Evolutionary conservation across 495 filamentous ascomycete species (phyloP).

Genomic region (Trichocladium uniseriatum): DNA sequence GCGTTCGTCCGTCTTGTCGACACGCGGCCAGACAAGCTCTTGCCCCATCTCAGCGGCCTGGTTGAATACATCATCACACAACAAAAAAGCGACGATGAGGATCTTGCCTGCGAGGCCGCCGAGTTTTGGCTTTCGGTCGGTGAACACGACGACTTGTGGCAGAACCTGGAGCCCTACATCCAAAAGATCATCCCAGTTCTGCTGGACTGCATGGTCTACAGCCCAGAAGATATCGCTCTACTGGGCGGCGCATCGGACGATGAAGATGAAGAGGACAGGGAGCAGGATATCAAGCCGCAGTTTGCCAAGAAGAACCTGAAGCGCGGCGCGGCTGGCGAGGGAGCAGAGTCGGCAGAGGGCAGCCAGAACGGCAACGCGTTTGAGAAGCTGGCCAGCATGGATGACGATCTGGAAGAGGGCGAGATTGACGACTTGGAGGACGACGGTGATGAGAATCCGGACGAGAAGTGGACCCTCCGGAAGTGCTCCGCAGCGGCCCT

Average conservation of each 20-base stretch:
- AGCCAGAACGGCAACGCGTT: slow-evolving; percentile 41
- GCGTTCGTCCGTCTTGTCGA: slow-evolving; percentile 90
- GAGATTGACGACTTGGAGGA: slow-evolving; percentile 75
- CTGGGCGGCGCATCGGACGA: slow-evolving; percentile 78
- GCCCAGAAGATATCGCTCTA: slow-evolving; percentile 81
- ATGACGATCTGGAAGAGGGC: slow-evolving; percentile 79
- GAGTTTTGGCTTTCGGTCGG: slow-evolving; percentile 96
- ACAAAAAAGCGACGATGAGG: slow-evolving; percentile 81
- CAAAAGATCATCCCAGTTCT: slow-evolving; percentile 82
- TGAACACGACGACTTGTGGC: slow-evolving; percentile 70
- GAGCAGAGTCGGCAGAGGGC: slow-evolving; percentile 37
- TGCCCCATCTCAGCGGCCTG: slow-evolving; percentile 78
- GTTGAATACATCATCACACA: slow-evolving; percentile 90
- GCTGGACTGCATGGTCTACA: slow-evolving; percentile 92
- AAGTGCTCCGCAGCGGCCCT: slow-evolving; percentile 97
- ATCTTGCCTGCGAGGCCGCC: slow-evolving; percentile 86
- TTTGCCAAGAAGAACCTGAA: slow-evolving; percentile 65
- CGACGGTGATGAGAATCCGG: slow-evolving; percentile 67
- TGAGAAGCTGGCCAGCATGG: slow-evolving; percentile 42
- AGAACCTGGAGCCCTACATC: slow-evolving; percentile 64
- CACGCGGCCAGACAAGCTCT: slow-evolving; percentile 77
- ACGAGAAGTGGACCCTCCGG: slow-evolving; percentile 89
- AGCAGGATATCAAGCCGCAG: slow-evolving; percentile 83
- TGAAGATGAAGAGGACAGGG: slow-evolving; percentile 83
- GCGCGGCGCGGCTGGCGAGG: slow-evolving; percentile 42